Evolutionary conservation across 257 asterid species (phyloP).

Genomic region (Solanum piurae): DNA sequence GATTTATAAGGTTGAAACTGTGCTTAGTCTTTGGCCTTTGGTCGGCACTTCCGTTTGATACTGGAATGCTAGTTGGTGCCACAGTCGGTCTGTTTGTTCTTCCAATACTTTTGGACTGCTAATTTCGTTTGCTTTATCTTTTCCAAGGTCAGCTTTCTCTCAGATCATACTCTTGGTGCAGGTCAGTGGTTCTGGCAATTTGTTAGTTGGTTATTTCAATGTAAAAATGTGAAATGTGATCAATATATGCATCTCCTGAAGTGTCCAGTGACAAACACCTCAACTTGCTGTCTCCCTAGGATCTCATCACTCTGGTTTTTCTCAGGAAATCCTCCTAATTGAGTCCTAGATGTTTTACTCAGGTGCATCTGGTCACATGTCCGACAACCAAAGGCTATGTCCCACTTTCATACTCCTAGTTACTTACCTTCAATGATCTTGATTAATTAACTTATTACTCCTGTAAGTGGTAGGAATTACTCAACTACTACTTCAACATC

Average conservation of each 20-base stretch:
- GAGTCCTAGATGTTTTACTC: neutral
- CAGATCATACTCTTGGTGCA: neutral
- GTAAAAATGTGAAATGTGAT: neutral
- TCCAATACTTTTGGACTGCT: neutral
- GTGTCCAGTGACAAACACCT: neutral
- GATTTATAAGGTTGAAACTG: neutral
- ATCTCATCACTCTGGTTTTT: neutral
- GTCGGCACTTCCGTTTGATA: neutral
- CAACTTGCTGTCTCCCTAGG: neutral
- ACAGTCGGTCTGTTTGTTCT: neutral
- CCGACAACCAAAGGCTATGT: neutral
- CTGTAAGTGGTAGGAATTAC: neutral
- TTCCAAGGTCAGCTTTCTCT: neutral
- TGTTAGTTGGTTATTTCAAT: neutral
- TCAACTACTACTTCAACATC: neutral
- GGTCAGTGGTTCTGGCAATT: neutral
- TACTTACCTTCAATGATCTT: neutral
- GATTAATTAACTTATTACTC: neutral
- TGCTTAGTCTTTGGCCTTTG: neutral
- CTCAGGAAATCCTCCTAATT: neutral
- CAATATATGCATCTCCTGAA: neutral
- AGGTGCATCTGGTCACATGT: neutral
- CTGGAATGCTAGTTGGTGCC: neutral
- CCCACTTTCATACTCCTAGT: neutral
- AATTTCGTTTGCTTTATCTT: neutral